phyloP scores from a whole-genome alignment of 306 rosid genomes.

The Rubus idaeus region DNA sequence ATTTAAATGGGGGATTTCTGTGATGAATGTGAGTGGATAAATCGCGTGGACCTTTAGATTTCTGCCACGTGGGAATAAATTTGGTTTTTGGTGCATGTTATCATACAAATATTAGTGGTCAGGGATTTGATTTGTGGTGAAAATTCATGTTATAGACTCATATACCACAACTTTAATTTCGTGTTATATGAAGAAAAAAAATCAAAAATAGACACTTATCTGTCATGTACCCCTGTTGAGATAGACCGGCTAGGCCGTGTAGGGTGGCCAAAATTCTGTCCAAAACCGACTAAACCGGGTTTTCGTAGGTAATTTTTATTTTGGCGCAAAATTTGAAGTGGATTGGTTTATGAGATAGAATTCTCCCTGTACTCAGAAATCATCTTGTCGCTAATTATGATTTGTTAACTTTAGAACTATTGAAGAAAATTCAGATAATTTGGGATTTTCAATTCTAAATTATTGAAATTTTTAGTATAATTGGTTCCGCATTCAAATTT shows the following conservation, averaged over 20 bases:
- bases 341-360: too few relatives aligned
- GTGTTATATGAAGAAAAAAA: not conserved
- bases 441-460: too few relatives aligned
- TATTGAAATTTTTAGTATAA: too few relatives aligned
- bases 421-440: too few relatives aligned
- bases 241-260: not conserved
- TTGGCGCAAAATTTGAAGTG: too few relatives aligned
- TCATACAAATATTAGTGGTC: not conserved
- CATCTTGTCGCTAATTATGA: too few relatives aligned
- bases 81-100: not conserved
- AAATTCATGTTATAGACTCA: not conserved
- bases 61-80: slow-evolving; percentile 28
- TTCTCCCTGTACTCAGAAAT: too few relatives aligned
- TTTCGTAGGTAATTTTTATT: not conserved
- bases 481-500: too few relatives aligned
- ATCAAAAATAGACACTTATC: not conserved
- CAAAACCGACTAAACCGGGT: not conserved
- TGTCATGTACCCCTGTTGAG: not conserved
- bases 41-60: slow-evolving; percentile 4
- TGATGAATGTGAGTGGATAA: slow-evolving; percentile 25
- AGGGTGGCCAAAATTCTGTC: not conserved
- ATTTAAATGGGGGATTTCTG: not conserved
- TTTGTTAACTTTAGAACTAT: too few relatives aligned
- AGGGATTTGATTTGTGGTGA: not conserved
- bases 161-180: not conserved